Percentiles rank a stretch among this genome's conserved stretches.
Evolutionary conservation across 1,139 yeast species (phyloP).

Genomic region (Hyphopichia buzzinii): DNA sequence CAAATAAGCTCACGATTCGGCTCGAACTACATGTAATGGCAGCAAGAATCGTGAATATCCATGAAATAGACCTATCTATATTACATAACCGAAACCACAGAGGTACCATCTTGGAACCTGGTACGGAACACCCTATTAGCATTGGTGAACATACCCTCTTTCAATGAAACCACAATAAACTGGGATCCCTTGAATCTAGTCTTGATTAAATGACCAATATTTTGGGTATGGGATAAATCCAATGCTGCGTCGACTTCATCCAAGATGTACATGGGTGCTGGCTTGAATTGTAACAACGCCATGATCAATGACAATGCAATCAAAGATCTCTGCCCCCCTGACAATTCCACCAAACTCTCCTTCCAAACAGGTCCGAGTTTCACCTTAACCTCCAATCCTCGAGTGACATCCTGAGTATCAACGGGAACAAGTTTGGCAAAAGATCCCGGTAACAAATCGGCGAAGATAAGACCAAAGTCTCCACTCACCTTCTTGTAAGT

Average conservation of each 20-base stretch:
- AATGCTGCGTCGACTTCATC: conserved; percentile 99
- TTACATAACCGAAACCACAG: conserved; percentile 71
- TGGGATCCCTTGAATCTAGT: conserved; percentile 94
- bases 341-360: conserved; percentile 88
- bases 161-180: conserved; percentile 91
- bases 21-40: too few relatives aligned
- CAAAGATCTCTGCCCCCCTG: conserved; percentile 96
- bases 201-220: conserved; percentile 93
- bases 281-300: conserved; percentile 90
- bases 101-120: conserved; percentile 94
- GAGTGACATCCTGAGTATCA: conserved; percentile 76
- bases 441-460: conserved; percentile 85
- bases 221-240: conserved; percentile 95
- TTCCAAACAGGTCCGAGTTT: conserved; percentile 94
- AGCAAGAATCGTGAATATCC: too few relatives aligned
- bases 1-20: not conserved
- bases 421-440: conserved; percentile 86
- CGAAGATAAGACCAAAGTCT: conserved; percentile 92
- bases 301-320: conserved; percentile 87
- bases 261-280: conserved; percentile 96
- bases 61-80: too few relatives aligned
- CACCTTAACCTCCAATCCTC: conserved; percentile 90
- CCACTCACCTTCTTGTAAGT: conserved; percentile 84
- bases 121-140: conserved; percentile 94
- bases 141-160: conserved; percentile 97